Conservation (phyloP, 805 yeast genomes). For the Kodamaea neixiangensis region DNA sequence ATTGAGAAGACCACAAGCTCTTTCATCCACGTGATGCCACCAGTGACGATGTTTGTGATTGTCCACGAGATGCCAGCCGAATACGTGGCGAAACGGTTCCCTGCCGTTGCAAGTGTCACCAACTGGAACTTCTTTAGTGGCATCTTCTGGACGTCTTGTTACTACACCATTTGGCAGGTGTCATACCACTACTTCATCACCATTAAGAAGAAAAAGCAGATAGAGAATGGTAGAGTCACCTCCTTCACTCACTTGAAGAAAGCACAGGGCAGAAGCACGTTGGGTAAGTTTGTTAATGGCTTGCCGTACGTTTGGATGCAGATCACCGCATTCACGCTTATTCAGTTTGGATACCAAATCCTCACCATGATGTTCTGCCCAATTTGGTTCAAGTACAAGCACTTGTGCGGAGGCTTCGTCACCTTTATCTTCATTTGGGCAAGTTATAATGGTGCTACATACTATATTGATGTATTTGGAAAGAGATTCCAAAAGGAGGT, state of each 20-base stretch:
- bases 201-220: slow-evolving; percentile 72
- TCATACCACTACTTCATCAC: slow-evolving; percentile 91
- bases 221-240: slow-evolving; percentile 82
- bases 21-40: slow-evolving; percentile 89
- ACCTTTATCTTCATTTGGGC: slow-evolving; percentile 76
- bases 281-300: slow-evolving; percentile 78
- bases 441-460: slow-evolving; percentile 91
- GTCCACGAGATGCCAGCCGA: slow-evolving; percentile 69
- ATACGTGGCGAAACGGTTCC: slow-evolving; percentile 62
- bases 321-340: slow-evolving; percentile 78
- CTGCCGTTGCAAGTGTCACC: slow-evolving; percentile 69
- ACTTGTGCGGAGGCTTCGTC: slow-evolving; percentile 67
- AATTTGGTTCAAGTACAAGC: slow-evolving; percentile 74
- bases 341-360: slow-evolving; percentile 86
- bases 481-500: slow-evolving; percentile 87
- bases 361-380: slow-evolving; percentile 88
- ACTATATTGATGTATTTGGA: slow-evolving; percentile 90
- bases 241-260: slow-evolving; percentile 83
- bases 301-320: slow-evolving; percentile 83
- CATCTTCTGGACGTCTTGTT: slow-evolving; percentile 73
- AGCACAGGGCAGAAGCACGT: slow-evolving; percentile 58
- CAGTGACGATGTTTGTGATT: slow-evolving; percentile 80
- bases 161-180: slow-evolving; percentile 88
- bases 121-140: slow-evolving; percentile 74
- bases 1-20: slow-evolving; percentile 91